These are phyloP conservation scores for Monoraphidium neglectum DNA, from an alignment of 139 green algal species.

Conservation along the genomic window DNA sequence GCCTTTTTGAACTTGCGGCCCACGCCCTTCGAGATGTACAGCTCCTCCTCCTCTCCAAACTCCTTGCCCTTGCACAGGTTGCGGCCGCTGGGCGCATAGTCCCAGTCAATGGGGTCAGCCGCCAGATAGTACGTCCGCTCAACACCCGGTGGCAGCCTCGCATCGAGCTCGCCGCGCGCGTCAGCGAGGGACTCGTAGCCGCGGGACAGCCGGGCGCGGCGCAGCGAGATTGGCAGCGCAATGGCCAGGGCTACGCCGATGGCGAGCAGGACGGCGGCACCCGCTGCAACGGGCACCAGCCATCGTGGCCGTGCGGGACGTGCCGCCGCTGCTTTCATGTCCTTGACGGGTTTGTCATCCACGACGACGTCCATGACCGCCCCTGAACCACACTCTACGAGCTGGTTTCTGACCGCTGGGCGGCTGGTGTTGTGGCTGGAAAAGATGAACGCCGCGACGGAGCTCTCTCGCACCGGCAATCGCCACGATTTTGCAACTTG, in stretches of 20 bases:
- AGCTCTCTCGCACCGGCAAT: too few species aligned
- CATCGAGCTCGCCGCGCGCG: neutral
- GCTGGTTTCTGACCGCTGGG: too few species aligned
- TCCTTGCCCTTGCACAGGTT: slow-evolving; percentile 14
- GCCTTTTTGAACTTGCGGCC: slow-evolving; percentile 46
- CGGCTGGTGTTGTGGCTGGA: too few species aligned
- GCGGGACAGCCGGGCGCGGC: neutral
- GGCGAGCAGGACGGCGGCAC: neutral
- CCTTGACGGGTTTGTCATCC: too few species aligned
- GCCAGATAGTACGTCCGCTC: slow-evolving; percentile 41
- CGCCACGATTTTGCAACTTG: too few species aligned
- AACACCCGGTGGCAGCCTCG: neutral
- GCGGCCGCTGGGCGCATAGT: slow-evolving; percentile 45
- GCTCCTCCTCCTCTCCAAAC: slow-evolving; percentile 1
- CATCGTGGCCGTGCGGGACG: too few species aligned
- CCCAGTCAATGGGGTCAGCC: slow-evolving; percentile 51
- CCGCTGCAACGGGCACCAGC: too few species aligned
- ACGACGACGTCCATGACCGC: too few species aligned
- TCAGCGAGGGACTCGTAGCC: neutral
- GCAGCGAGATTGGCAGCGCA: slow-evolving; percentile 11
- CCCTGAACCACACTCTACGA: too few species aligned
- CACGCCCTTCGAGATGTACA: slow-evolving; percentile 23
- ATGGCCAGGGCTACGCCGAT: slow-evolving; percentile 5
- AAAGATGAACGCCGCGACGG: too few species aligned
- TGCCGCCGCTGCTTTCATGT: too few species aligned